Base-by-base conservation (phyloP, 805 yeast genomes). In the Candida dajiaensis region DNA sequence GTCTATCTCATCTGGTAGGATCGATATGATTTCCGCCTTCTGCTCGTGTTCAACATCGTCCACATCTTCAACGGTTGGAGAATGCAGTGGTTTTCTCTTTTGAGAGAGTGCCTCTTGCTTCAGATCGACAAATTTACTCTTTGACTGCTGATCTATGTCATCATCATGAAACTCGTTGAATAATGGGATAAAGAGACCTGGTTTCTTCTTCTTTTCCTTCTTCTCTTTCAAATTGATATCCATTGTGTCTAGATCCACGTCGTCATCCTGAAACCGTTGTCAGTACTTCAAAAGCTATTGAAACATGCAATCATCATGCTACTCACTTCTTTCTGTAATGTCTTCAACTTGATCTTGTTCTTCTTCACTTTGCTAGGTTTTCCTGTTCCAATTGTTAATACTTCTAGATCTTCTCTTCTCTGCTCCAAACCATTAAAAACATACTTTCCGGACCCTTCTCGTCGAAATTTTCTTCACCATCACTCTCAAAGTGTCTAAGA, bases 351-450 rank as follows among this genome's bases (percentile, higher is more conserved):
- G 18, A 38, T 43, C 28, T 39, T 46, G 44, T 20, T 62, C 50
- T 37, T 62, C 62, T 39, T 53, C 15, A 22, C 38, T 37, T 25
- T 50, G 33, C 18, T 42, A 25, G 28, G 28, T 25, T 25, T 25
- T 8, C 10, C 28, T 25, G 28, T 25, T 25, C n/a, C n/a, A n/a
- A n/a, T n/a, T n/a, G n/a, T n/a, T n/a, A n/a, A n/a, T n/a, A n/a
- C n/a, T n/a, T n/a, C n/a, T n/a, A n/a, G 12, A 13, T 25, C 13
- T 13, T 13, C 28, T 25, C 13, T 9, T 25, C 9, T 25, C 28
- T 25, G 28, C 28, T 38, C 35, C 44, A 6, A 16, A 15, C 26
- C 35, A 11, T 6, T n/a, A 9, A 19, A 12, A 10, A 41, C 45
- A 4, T 31, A 41, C 48, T 29, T n/a, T 33, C 12, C 6, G 36